Conservation (phyloP, 768 basidiomycete genomes). For the Hygrophorus pudorinus region DNA sequence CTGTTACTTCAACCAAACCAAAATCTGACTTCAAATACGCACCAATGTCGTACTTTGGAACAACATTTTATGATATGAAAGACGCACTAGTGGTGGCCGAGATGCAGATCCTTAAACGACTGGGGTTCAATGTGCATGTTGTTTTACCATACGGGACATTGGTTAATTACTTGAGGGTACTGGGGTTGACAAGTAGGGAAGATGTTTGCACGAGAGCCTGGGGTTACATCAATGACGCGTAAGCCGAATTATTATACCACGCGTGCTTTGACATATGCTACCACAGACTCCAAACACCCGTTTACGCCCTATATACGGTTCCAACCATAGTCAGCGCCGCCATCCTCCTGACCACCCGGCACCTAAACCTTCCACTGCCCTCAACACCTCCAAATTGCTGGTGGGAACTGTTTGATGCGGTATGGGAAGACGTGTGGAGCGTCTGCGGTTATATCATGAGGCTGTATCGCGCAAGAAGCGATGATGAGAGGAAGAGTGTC, state of each 20-base stretch:
- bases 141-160: conserved; percentile 90
- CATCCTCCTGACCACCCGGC: conserved; percentile 72
- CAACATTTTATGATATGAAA: conserved; percentile 88
- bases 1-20: conserved; percentile 12
- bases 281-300: conserved; percentile 83
- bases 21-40: conserved; percentile 50
- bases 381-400: conserved; percentile 64
- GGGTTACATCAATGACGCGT: conserved; percentile 97
- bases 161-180: conserved; percentile 86
- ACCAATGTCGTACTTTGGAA: conserved; percentile 85
- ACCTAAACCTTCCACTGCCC: conserved; percentile 66
- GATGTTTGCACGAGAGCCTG: conserved; percentile 73
- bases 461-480: conserved; percentile 53
- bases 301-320: conserved; percentile 83
- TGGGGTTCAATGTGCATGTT: conserved; percentile 92
- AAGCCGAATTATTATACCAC: conserved; percentile 17
- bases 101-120: conserved; percentile 94
- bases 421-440: conserved; percentile 81
- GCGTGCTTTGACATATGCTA: not conserved
- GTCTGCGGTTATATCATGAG: conserved; percentile 81
- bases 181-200: conserved; percentile 70
- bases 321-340: conserved; percentile 85
- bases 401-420: conserved; percentile 93
- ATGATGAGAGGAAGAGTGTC: conserved; percentile 33
- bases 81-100: conserved; percentile 90